Evolutionary conservation across 2,329 filamentous ascomycete species (phyloP), one percentile per base, ranked within the genome.

Genomic region (Aspergillus melleus): DNA sequence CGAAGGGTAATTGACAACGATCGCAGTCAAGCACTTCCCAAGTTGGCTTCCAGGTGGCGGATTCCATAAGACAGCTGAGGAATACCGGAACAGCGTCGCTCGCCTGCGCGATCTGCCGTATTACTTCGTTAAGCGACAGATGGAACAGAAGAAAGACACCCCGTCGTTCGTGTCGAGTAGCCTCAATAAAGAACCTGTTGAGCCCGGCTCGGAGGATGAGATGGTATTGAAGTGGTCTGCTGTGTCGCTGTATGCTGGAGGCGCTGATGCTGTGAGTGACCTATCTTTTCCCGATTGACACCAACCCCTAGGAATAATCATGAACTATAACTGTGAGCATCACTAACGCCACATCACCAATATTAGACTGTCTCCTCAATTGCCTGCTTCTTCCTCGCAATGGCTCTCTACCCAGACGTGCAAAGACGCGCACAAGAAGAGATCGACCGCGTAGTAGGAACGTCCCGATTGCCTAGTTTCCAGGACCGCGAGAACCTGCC

Each of bases 41-140:
- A 67, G 74, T 2, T 81, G 80, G 77, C 65, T 79, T 12, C 81
- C 80, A 3, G 80, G 81, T 0, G 74, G 77, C 6, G 67, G 64
- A 2, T 83, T 81, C 70, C 77, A 79, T 52, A 57, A 66, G 6
- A 78, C 66, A 0, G 80, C 79, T 0, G 70, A 72, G 16, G 32
- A 63, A 1, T 79, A 73, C 66, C 69, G 66, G 4, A 64, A 62
- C 8, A 69, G 59, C 6, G 58, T 78, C 5, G 42, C 62, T 2
- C 66, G 72, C 12, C 68, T 71, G 2, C 67, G 68, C 9, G 72
- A 79, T 14, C 67, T 76, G 4, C 81, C 81, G 0, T 82, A 79
- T 55, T 66, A 61, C 1, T 80, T 80, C 44, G 79, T 80, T 4
- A 74, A 77, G 55, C 66, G 76, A 19, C 77, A 80, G 57, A 77